These are phyloP conservation scores for Solanum lignicaule DNA, from an alignment of 257 asterid species.

Conservation along the genomic window DNA sequence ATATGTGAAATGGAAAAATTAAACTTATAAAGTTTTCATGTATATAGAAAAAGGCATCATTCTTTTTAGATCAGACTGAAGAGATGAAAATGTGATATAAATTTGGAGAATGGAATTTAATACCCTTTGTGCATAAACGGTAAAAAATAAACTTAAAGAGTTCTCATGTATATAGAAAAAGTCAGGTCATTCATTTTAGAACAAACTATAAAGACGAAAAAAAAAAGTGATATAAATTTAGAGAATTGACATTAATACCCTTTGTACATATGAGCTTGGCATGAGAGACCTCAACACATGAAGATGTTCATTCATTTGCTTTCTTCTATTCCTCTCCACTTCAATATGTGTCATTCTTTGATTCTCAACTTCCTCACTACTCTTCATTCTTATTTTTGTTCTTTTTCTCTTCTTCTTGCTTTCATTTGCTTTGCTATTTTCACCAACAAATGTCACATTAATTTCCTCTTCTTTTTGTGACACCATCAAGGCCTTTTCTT, in stretches of 20 bases:
- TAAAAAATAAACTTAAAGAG: not conserved
- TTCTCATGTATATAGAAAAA: not conserved
- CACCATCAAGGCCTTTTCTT: conserved; percentile 22
- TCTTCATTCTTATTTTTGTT: conserved; percentile 60
- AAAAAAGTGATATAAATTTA: not conserved
- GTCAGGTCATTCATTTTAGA: not conserved
- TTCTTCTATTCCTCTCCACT: conserved; percentile 84
- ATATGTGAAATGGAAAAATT: not conserved
- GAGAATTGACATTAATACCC: conserved; percentile 12
- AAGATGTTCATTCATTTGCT: conserved; percentile 95
- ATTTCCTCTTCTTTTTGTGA: conserved; percentile 24
- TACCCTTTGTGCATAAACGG: conserved; percentile 12
- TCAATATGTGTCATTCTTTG: conserved; percentile 96
- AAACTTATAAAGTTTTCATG: not conserved
- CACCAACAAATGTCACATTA: conserved; percentile 25
- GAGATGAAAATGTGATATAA: not conserved
- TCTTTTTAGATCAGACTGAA: not conserved
- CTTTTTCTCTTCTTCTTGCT: conserved; percentile 65
- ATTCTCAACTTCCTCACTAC: conserved; percentile 87
- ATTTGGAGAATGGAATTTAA: not conserved
- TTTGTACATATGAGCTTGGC: conserved; percentile 95
- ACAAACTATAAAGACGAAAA: not conserved
- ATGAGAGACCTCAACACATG: conserved; percentile 84
- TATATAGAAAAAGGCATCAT: not conserved
- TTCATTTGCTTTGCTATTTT: conserved; percentile 14